Evolutionary conservation across 2,329 filamentous ascomycete genomes (phyloP).

Genomic region (Penicillium hesseltinei): DNA sequence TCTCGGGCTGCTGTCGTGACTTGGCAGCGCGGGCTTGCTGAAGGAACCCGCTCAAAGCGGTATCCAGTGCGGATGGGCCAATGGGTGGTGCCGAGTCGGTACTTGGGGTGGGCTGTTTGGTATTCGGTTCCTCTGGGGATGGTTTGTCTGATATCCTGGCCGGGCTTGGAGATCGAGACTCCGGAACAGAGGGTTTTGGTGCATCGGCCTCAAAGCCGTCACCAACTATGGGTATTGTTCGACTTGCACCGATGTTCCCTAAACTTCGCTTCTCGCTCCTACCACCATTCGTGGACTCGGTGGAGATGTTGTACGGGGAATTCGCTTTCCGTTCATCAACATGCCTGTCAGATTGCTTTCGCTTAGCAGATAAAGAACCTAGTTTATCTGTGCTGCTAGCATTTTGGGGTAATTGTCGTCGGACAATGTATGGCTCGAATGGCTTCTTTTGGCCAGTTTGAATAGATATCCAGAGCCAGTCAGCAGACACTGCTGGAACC

Average conservation of each 20-base stretch:
- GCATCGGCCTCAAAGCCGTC: slow-evolving; percentile 19
- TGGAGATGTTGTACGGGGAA: background rate
- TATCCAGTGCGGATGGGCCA: slow-evolving; percentile 34
- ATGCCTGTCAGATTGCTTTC: slow-evolving; percentile 9
- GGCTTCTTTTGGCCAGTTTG: slow-evolving; percentile 49
- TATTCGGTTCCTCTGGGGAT: slow-evolving; percentile 9
- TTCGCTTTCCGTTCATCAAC: slow-evolving; percentile 1
- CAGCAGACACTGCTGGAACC: slow-evolving; percentile 75
- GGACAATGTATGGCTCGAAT: slow-evolving; percentile 48
- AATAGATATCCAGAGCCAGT: slow-evolving; percentile 86
- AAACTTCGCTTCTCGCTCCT: background rate
- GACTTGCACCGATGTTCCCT: slow-evolving; percentile 5
- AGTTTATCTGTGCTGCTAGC: slow-evolving; percentile 19
- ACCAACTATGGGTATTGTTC: slow-evolving; percentile 14
- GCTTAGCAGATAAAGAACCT: slow-evolving; percentile 21
- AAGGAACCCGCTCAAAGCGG: slow-evolving; percentile 43
- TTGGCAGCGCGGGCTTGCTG: slow-evolving; percentile 39
- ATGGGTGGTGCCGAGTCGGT: slow-evolving; percentile 13
- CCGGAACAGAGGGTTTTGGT: slow-evolving; percentile 21
- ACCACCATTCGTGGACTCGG: background rate
- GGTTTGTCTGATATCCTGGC: slow-evolving; percentile 9
- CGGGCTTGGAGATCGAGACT: slow-evolving; percentile 27
- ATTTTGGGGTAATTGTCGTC: slow-evolving; percentile 25
- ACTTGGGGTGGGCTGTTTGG: slow-evolving; percentile 19
- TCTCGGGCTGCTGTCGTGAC: slow-evolving; percentile 27